Base-by-base conservation (phyloP, 2,329 filamentous ascomycete species). In the Claviceps arundinis region DNA sequence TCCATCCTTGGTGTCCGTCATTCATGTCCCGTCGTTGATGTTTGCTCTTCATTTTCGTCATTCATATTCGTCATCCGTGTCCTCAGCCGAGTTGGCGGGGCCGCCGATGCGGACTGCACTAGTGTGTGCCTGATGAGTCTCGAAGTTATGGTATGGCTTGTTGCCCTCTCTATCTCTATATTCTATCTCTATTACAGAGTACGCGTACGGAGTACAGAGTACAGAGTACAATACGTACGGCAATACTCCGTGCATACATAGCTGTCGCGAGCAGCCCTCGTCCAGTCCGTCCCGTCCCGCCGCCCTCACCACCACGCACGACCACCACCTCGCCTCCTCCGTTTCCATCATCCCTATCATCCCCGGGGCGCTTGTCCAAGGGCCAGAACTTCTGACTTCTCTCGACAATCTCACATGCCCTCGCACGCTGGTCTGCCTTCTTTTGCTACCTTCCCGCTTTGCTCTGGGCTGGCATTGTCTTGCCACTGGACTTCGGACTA, bases 251-350 rank as follows among this genome's bases (percentile, higher is more conserved):
- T 34, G 11, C 30, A 34, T 34, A 34, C 30, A 34, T 30, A 30
- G 7, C 30, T 34, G 30, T 34, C 30, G 30, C 26, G 26, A 30
- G 26, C 26, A 30, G 26, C 26, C 17, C 22, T 38, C 30, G 47
- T 30, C 48, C 38, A n/a, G 38, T 34, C 45, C 26, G 24, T 54
- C 47, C 40, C 24, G 46, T 49, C 42, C 52, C 37, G 52, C 50
- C 37, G 50, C 50, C 37, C 50, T 42, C 52, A 41, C 41, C 37
- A 47, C 19, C 37, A 34, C 30, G 30, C 9, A 30, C 30, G 30
- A 30, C 19, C 47, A 45, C 41, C 41, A 43, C 17, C 41, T 43
- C 13, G 16, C 17, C 38, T 40, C 22, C 42, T 44, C 42, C 42
- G 8, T 14, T 22, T 44, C 22, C 22, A 19, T 44, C 22, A 22